Evolutionary conservation across 2,329 filamentous ascomycete genomes (phyloP), one percentile per base, ranked within the genome.

Genomic region (Trichoderma sp.): DNA sequence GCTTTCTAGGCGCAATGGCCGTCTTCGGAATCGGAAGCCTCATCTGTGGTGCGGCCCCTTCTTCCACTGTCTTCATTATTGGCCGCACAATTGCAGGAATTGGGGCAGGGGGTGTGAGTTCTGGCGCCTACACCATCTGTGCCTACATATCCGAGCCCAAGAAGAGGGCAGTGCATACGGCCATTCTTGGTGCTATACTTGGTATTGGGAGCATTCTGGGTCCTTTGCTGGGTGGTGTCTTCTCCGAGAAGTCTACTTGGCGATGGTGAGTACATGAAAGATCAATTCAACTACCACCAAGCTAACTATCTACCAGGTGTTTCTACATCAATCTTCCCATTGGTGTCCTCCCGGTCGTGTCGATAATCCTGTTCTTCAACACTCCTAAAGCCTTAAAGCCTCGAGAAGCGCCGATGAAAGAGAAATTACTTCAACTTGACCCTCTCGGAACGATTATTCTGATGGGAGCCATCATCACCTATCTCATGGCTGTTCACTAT

Each of bases 21-120:
- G 77, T 87, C 47, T 86, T 89, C 63, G 86, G 88, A 74, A 64
- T 86, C 0, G 86, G 87, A 20, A 84, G 81, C 6, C 76, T 87
- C 6, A 79, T 88, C 32, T 88, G 86, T 67, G 76, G 68, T 3
- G 74, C 73, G 0, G 73, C 75, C 1, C 80, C 80, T 57, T 79
- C 80, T 68, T 83, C 82, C 30, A 79, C 77, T 20, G 75, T 82
- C 26, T 81, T 85, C 9, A 82, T 86, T 47, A 80, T 83, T 74
- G 85, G 85, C 71, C 83, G 84, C 63, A 84, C 84, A 57, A 82
- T 85, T n/a, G 79, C 82, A 11, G 81, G 80, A 47, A 78, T 85
- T 34, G 78, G 80, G 3, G 81, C 82, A 2, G 82, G 86, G 6
- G 86, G 82, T 1, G 75, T 87, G 12, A 80, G 80, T 63, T 80